Conservation (phyloP, 208 protist species). For the Acanthamoeba triangularis region DNA sequence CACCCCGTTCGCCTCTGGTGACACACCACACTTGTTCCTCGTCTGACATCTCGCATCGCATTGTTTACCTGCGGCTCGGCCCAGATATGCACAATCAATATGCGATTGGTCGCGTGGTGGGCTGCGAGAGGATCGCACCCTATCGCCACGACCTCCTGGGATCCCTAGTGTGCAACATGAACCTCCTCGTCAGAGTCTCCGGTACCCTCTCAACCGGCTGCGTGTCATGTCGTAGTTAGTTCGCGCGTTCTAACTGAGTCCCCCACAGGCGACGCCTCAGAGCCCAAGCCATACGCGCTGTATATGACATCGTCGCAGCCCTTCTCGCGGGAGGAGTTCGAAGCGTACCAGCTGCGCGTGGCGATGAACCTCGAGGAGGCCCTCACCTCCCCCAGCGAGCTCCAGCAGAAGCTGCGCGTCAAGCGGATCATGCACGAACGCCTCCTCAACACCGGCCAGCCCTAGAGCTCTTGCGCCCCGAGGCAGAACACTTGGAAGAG, state of each 20-base stretch:
- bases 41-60: background rate
- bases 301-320: constrained; percentile 25
- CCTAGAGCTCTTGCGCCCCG: no score
- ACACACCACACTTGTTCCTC: no score
- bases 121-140: background rate
- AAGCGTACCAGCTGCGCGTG: background rate
- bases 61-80: background rate
- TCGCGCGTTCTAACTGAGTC: no score
- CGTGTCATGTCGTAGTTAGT: no score
- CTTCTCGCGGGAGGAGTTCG: background rate
- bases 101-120: background rate
- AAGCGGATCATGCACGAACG: background rate
- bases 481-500: no score
- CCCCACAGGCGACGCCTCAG: background rate
- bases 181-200: background rate
- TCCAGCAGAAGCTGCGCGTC: background rate
- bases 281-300: background rate
- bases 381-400: background rate
- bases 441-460: no score
- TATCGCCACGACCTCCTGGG: background rate
- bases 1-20: no score
- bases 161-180: background rate
- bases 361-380: background rate
- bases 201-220: background rate
- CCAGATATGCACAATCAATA: background rate